Base-by-base conservation (phyloP, 768 basidiomycete species). In the Suillus fuscotomentosus region DNA sequence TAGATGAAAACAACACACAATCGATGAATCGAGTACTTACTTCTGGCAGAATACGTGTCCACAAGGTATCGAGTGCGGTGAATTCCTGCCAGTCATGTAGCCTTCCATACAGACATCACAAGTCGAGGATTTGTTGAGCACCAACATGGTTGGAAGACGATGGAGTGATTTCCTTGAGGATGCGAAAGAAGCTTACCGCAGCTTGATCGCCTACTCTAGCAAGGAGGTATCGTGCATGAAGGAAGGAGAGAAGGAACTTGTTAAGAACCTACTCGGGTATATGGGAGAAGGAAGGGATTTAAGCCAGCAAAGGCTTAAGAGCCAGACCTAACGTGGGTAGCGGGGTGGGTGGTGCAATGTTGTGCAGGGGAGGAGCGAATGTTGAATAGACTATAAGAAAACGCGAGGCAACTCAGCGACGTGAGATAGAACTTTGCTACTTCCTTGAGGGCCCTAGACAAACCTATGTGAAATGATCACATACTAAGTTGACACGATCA, bases 91-190 rank as follows among this genome's bases (percentile, higher is more conserved):
- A 61, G 73, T 73, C 59, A 80, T 80, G 72, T 88, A 91, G 39
- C 77, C 75, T 69, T 92, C 90, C 68, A 88, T 81, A 77, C 91
- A 92, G 70, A 92, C 83, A 77, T 92, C 90, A 82, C 90, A 92
- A 56, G 80, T 79, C 70, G 90, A 91, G 70, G 82, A 83, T 65
- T 84, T 72, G 70, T 84, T 84, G 73, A 90, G 73, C 73, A 83
- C 84, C 70, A 92, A 83, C 91, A 92, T 91, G 77, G 75, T 77
- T 75, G 75, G 69, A 72, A 74, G 70, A 54, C 11, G 31, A 34
- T 54, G 20, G 53, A 36, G 9, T 11, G 10, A 53, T 31, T 34
- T 10, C 20, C 53, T 54, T 20, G 53, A 54, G 31, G 53, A 54
- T 54, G 24, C 5, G 57, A 42, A 27, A 27, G 2, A 42, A 59